Conservation (phyloP, 371 early-diverging fungal species). For the Circinella umbellata region DNA sequence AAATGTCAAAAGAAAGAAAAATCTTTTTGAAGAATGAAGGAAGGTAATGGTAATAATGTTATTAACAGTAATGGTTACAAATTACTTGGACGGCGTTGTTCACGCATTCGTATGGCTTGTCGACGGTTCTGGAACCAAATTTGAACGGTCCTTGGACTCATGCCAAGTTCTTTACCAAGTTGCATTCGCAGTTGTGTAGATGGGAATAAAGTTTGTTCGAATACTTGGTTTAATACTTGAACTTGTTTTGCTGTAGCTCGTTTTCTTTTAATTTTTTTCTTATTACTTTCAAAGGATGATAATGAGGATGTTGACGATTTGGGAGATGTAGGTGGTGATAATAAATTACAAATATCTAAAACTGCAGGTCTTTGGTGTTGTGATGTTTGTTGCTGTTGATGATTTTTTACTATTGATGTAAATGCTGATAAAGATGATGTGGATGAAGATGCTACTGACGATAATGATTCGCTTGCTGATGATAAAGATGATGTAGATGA, state of each 20-base stretch:
- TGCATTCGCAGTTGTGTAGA: constrained; percentile 13
- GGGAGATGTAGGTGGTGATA: constrained; percentile 13
- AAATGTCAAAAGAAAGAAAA: too few species aligned
- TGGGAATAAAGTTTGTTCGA: constrained; percentile 13
- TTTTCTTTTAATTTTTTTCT: constrained; percentile 8
- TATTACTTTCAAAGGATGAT: neutral
- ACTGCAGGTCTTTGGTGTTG: constrained; percentile 32
- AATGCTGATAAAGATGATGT: neutral
- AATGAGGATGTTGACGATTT: neutral
- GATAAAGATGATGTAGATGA: neutral
- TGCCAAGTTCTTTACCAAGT: constrained; percentile 12
- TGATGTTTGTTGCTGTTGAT: neutral
- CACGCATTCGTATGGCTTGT: constrained; percentile 61
- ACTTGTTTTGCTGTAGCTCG: constrained; percentile 12
- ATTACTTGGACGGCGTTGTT: constrained; percentile 20
- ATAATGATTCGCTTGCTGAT: neutral
- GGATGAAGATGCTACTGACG: neutral
- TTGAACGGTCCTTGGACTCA: constrained; percentile 61
- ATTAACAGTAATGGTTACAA: neutral
- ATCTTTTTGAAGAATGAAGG: neutral
- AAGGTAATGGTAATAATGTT: neutral
- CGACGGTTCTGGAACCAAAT: constrained; percentile 97
- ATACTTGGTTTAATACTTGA: constrained; percentile 7
- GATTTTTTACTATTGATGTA: neutral
- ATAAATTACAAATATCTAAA: constrained; percentile 40